Evolutionary conservation across 2,329 filamentous ascomycete genomes (phyloP), one percentile per base, ranked within the genome.

Genomic region (Elsinoe fawcettii): DNA sequence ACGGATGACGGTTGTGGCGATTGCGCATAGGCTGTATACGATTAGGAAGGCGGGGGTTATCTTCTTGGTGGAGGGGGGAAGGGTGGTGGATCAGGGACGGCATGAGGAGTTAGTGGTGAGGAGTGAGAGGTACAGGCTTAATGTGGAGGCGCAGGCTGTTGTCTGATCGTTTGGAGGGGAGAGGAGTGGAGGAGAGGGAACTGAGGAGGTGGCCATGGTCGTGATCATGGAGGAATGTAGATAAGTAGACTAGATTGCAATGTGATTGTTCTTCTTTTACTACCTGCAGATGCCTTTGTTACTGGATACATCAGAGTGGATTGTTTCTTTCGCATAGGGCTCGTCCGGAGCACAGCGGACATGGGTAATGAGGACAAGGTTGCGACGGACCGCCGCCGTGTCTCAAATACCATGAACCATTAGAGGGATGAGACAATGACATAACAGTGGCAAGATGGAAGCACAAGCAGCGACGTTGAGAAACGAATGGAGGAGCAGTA

Each of bases 41-140:
- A 73, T 76, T 27, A 67, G 68, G 11, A 66, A 68, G 44, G 72
- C 74, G 12, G 73, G 75, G 60, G 63, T 71, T 1, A 75, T 76
- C 37, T 75, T 75, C 59, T 59, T 75, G 58, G 71, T 80, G 20
- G 77, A 81, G 58, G 72, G 70, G 3, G 77, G 77, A 1, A 68
- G 66, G 16, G 75, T 74, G 56, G 74, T 75, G 3, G 77, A 78
- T 43, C 70, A 72, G 60, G 77, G 78, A 3, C 72, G 71, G 27
- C 77, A 80, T 65, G 67, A 71, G 16, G 75, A 80, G 58, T 63
- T 80, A 57, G 67, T 79, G 27, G 69, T 74, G 59, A 69, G 76
- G 30, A 60, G 58, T 41, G 55, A 61, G 51, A 58, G 54, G n/a
- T 65, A 65, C 54, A 58, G 63, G 7, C 57, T 58, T 41, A 63